Base-by-base conservation (phyloP, 768 basidiomycete species). In the Harrya chromipes region DNA sequence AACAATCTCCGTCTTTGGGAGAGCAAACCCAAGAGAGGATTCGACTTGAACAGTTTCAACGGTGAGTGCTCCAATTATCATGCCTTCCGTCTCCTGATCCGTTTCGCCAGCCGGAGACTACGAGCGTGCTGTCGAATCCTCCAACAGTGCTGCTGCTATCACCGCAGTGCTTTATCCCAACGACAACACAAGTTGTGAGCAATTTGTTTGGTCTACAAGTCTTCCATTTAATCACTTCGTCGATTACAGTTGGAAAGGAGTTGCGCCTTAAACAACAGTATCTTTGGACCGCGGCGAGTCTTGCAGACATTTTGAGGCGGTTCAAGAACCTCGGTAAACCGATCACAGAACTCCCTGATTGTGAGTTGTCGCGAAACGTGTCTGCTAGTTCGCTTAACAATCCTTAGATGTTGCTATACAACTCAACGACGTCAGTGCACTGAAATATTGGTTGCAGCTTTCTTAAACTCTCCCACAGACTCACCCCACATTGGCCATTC, bases 81-180 rank as follows among this genome's bases (percentile, higher is more conserved):
- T 17, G 11, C 6, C 4, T 3, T 6, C 1, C 13, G 6, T 48
- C 43, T n/a, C 12, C 47, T 63, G 45, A 61, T 37, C 1, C 3
- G 11, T 27, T 34, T 14, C 19, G 44, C 20, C 53, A 91, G 91
- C 92, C 52, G 95, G 95, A 38, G 85, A 95, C 69, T 98, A 98
- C 65, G 92, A 93, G 62, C 82, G 75, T 39, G 90, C 94, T 3
- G 87, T 98, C 21, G 86, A 88, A 58, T 79, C 90, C 1, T 89
- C 87, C 29, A 93, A 94, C 68, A 85, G 85, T 56, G 97, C 97
- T 11, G 88, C 85, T 50, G 91, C 90, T 31, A 97, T 99, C 64
- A 97, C 94, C 4, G 84, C 90, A 9, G 95, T 97, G 7, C 75
- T 97, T 27, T 98, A 99, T 71, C 97, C 95, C 23, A 95, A 97